These are phyloP conservation scores for Talaromyces liani DNA, from an alignment of 495 filamentous ascomycete genomes.

Conservation along the genomic window DNA sequence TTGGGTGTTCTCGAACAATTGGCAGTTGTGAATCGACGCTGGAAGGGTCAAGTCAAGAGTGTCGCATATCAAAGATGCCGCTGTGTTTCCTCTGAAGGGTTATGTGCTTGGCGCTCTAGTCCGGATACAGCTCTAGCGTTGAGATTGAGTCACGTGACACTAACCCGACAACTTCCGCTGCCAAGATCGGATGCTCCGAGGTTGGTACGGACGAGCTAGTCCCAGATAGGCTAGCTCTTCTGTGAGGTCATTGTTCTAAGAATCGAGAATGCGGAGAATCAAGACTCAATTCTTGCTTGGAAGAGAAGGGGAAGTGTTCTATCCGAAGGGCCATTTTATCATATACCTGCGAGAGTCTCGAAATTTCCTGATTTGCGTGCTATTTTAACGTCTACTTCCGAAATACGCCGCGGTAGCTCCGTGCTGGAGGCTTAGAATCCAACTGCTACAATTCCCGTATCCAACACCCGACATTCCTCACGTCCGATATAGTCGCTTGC, in stretches of 20 bases:
- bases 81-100: slow-evolving; percentile 1
- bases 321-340: not conserved
- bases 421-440: not conserved
- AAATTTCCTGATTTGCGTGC: not conserved
- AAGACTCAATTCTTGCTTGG: not conserved
- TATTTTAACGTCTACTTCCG: not conserved
- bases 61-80: not conserved
- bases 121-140: not conserved
- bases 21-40: slow-evolving; percentile 27
- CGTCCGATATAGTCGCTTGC: not conserved
- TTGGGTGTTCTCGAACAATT: slow-evolving; percentile 18
- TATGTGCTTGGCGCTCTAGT: slow-evolving; percentile 1
- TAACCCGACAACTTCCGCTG: not conserved
- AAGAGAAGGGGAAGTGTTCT: not conserved
- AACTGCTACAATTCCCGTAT: not conserved
- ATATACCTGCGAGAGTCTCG: not conserved
- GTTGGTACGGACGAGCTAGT: not conserved
- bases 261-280: slow-evolving; percentile 14
- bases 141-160: not conserved
- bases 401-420: not conserved
- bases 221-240: not conserved
- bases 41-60: slow-evolving; percentile 16
- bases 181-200: not conserved
- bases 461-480: not conserved
- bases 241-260: slow-evolving; percentile 10